These are phyloP conservation scores for Omphalotus olearius DNA, from an alignment of 1,284 basidiomycete species.

Conservation along the genomic window DNA sequence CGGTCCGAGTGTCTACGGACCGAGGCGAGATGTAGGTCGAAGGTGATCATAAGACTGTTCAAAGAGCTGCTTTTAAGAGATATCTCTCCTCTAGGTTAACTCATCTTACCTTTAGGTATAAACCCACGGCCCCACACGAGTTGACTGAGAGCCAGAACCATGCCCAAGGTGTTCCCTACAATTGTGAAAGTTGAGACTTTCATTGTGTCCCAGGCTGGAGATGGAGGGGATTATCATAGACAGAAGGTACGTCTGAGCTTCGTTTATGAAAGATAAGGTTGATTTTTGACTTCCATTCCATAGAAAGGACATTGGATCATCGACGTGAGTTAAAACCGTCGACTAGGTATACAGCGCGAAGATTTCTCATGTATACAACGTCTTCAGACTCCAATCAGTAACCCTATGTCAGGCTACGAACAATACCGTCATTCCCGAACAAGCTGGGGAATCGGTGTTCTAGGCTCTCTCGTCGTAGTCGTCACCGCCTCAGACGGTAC, in stretches of 20 bases:
- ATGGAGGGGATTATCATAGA: constrained; percentile 48
- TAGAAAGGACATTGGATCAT: constrained; percentile 19
- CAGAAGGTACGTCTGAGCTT: constrained; percentile 10
- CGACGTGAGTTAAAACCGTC: constrained; percentile 17
- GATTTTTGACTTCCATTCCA: neutral
- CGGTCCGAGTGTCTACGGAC: no score
- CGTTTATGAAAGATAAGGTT: neutral
- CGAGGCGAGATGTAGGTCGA: no score
- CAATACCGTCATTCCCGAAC: constrained; percentile 41
- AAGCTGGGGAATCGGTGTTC: constrained; percentile 37
- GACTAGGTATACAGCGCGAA: constrained; percentile 9
- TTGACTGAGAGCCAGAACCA: neutral
- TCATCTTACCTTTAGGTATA: no score
- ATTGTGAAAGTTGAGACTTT: constrained; percentile 23
- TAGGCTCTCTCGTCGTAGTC: constrained; percentile 45
- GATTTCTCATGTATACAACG: neutral
- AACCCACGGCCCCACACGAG: no score
- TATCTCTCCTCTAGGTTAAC: no score
- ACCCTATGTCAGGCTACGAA: constrained; percentile 36
- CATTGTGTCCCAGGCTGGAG: constrained; percentile 22
- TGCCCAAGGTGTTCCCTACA: constrained; percentile 19
- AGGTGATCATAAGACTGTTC: no score
- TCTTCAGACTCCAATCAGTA: constrained; percentile 24
- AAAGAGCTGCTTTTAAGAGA: no score
- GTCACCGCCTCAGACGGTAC: constrained; percentile 42